These are phyloP conservation scores for Blepharisma undulans DNA, from an alignment of 169 alveolate genomes.

Conservation along the genomic window DNA sequence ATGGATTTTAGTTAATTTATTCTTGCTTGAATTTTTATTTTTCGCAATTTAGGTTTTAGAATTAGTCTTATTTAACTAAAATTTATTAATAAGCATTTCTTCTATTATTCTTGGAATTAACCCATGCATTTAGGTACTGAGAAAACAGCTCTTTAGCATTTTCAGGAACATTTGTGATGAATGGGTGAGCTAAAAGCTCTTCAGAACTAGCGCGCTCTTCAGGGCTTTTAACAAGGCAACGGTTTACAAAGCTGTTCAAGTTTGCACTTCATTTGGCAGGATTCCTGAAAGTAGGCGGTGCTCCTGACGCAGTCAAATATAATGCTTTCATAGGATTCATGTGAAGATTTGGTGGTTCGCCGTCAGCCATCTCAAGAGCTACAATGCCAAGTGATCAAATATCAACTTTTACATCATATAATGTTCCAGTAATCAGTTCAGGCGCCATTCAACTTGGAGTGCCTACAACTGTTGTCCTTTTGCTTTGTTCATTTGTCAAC, in stretches of 20 bases:
- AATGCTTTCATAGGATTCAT: slow-evolving; percentile 55
- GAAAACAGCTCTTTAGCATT: slow-evolving; percentile 1
- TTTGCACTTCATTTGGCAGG: slow-evolving; percentile 71
- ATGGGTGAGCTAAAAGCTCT: slow-evolving; percentile 68
- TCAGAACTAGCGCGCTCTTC: slow-evolving; percentile 73
- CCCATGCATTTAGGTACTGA: not conserved
- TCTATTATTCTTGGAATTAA: no score
- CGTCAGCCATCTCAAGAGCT: slow-evolving; percentile 89
- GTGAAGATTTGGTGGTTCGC: slow-evolving; percentile 90
- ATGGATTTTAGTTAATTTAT: no score
- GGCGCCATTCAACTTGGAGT: slow-evolving; percentile 97
- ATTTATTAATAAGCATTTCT: no score
- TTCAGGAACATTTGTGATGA: slow-evolving; percentile 35
- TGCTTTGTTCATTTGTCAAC: not conserved
- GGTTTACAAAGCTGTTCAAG: slow-evolving; percentile 75
- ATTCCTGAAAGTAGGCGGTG: slow-evolving; percentile 68
- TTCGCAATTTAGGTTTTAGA: no score
- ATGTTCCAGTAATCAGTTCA: slow-evolving; percentile 82
- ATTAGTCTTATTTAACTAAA: no score
- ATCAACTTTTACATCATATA: slow-evolving; percentile 84
- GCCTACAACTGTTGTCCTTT: slow-evolving; percentile 81
- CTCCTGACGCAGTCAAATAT: slow-evolving; percentile 62
- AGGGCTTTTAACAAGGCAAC: slow-evolving; percentile 81
- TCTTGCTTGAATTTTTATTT: no score
- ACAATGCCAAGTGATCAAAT: slow-evolving; percentile 93